Evolutionary conservation across 257 asterid species (phyloP).

Genomic region (Nicotiana obtusifolia): DNA sequence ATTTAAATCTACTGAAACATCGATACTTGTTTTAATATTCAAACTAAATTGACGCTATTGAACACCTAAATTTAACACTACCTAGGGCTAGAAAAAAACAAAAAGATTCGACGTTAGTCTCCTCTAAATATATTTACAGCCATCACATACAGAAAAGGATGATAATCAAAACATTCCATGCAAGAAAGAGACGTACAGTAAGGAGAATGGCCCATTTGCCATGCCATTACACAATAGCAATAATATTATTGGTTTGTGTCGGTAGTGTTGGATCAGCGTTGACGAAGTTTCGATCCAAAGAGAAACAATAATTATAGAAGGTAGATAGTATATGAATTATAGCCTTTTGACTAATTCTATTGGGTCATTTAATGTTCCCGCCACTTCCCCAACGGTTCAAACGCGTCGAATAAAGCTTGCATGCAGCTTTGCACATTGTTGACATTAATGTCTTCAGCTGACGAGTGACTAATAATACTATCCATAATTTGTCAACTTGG

Average conservation of each 20-base stretch:
- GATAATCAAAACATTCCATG: neutral
- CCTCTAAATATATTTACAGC: neutral
- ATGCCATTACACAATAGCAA: neutral
- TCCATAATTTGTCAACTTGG: neutral
- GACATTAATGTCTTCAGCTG: constrained; percentile 13
- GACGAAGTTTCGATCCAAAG: neutral
- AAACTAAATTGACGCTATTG: neutral
- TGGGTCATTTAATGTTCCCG: constrained; percentile 23
- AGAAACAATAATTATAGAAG: no score
- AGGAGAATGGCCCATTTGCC: neutral
- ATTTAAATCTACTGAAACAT: neutral
- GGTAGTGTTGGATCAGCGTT: neutral
- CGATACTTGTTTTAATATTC: neutral
- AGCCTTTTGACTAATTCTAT: neutral
- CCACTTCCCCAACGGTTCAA: constrained; percentile 32
- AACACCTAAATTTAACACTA: neutral
- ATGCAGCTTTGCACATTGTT: constrained; percentile 9
- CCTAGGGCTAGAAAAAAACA: neutral
- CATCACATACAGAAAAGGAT: neutral
- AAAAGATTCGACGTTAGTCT: neutral
- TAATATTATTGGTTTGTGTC: neutral
- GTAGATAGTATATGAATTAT: neutral
- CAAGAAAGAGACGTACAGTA: neutral
- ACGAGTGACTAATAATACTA: neutral
- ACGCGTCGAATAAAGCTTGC: constrained; percentile 25